These are phyloP conservation scores for Mucor sp. DNA, from an alignment of 371 early-diverging fungal species.

Conservation along the genomic window DNA sequence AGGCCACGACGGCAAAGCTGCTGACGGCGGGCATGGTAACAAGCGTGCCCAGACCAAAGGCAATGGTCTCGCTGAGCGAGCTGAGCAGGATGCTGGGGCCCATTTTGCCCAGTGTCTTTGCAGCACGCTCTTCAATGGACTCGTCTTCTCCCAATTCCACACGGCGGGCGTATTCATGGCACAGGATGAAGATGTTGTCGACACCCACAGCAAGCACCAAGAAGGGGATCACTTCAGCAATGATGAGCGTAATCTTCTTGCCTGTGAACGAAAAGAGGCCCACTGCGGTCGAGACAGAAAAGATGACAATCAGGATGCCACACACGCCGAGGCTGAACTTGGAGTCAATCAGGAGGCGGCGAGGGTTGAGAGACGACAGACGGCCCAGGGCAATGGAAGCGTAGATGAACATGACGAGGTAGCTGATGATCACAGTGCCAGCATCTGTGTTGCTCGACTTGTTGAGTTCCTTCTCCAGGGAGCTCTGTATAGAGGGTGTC, in stretches of 20 bases:
- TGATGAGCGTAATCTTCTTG: constrained; percentile 71
- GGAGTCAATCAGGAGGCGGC: constrained; percentile 65
- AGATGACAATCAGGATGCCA: constrained; percentile 74
- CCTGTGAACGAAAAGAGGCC: constrained; percentile 72
- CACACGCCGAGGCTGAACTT: constrained; percentile 69
- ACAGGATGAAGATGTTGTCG: constrained; percentile 79
- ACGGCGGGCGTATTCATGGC: constrained; percentile 67
- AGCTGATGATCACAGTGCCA: constrained; percentile 63
- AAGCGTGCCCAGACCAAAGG: constrained; percentile 70
- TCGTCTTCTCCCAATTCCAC: constrained; percentile 31
- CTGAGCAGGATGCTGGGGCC: constrained; percentile 76
- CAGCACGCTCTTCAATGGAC: constrained; percentile 56
- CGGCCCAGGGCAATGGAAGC: constrained; percentile 71
- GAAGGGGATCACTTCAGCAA: constrained; percentile 83
- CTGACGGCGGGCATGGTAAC: constrained; percentile 83
- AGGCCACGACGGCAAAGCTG: constrained; percentile 74
- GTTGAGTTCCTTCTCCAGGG: constrained; percentile 70
- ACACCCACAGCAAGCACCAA: constrained; percentile 82
- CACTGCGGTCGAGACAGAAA: constrained; percentile 69
- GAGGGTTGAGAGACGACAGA: constrained; percentile 40
- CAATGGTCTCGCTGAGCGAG: constrained; percentile 70
- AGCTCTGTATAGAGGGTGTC: constrained; percentile 40
- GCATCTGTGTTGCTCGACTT: constrained; percentile 71
- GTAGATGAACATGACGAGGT: constrained; percentile 77
- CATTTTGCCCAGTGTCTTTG: constrained; percentile 62